Conservation (phyloP, 2,329 filamentous ascomycete species). For the Graphiopsis chlorocephala region DNA sequence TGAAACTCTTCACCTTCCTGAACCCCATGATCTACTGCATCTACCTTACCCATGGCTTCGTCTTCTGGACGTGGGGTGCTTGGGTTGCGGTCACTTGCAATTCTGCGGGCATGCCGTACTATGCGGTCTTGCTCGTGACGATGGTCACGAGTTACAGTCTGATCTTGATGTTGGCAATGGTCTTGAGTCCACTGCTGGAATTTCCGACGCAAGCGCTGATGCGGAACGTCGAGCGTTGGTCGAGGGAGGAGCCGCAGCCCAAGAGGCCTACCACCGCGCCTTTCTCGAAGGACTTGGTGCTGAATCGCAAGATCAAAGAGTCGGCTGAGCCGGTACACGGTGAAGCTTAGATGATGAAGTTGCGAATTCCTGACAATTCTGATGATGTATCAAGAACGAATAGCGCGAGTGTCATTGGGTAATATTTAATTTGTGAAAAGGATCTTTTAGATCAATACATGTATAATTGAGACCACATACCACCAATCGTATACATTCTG, state of each 20-base stretch:
- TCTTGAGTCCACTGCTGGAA: slow-evolving; percentile 20
- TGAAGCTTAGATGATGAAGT: not conserved
- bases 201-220: slow-evolving; percentile 22
- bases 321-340: not conserved
- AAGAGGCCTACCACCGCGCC: slow-evolving; percentile 23
- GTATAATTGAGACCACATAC: not conserved
- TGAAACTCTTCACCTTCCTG: slow-evolving; percentile 40
- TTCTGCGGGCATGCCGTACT: slow-evolving; percentile 31
- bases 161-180: slow-evolving; percentile 21
- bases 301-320: slow-evolving; percentile 10
- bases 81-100: slow-evolving; percentile 38
- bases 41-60: slow-evolving; percentile 46
- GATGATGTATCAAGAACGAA: not conserved
- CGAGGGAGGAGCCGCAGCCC: slow-evolving; percentile 19
- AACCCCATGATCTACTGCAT: slow-evolving; percentile 50
- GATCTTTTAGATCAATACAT: not conserved
- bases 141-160: slow-evolving; percentile 35
- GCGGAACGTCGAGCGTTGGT: slow-evolving; percentile 23
- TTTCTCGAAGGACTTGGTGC: slow-evolving; percentile 19
- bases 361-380: not conserved
- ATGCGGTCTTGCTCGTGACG: slow-evolving; percentile 36
- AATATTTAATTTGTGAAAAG: not conserved
- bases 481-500: not conserved
- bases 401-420: not conserved
- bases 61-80: slow-evolving; percentile 45